Percentiles rank a stretch among this genome's conserved stretches.
These are phyloP conservation scores for Penicillium sp. DNA, from an alignment of 2,329 filamentous ascomycete species.

Conservation along the genomic window DNA sequence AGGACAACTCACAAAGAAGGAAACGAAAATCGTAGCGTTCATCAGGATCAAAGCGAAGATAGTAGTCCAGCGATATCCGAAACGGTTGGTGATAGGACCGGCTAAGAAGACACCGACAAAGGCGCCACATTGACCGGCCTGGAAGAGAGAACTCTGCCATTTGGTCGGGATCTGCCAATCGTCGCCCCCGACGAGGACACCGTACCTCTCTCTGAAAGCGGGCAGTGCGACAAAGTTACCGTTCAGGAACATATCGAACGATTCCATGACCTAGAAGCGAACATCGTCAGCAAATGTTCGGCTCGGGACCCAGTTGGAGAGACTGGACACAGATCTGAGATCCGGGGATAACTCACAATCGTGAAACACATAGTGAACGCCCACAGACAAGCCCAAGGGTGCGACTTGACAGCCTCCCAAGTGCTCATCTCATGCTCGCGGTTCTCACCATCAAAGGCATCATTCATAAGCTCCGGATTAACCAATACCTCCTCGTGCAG, in stretches of 20 bases:
- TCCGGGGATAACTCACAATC: constrained; percentile 39
- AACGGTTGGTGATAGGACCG: constrained; percentile 56
- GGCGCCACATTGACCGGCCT: constrained; percentile 56
- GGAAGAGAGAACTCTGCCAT: constrained; percentile 56
- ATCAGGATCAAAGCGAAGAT: constrained; percentile 54
- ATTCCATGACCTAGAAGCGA: constrained; percentile 48
- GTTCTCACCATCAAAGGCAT: constrained; percentile 45
- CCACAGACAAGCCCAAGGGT: constrained; percentile 49
- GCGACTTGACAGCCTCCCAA: constrained; percentile 38
- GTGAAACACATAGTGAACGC: constrained; percentile 51
- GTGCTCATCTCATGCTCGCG: constrained; percentile 43
- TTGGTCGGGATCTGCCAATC: constrained; percentile 38
- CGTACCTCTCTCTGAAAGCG: constrained; percentile 41
- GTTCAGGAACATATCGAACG: constrained; percentile 50
- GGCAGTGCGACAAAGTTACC: constrained; percentile 47
- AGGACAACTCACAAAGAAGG: constrained; percentile 50
- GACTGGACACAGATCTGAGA: not conserved
- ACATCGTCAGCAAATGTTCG: not conserved
- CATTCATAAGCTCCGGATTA: constrained; percentile 40
- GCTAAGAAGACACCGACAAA: constrained; percentile 58
- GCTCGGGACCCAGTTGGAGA: not conserved
- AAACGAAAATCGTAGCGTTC: constrained; percentile 59
- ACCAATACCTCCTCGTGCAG: constrained; percentile 36
- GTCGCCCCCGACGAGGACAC: constrained; percentile 24
- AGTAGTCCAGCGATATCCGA: constrained; percentile 60